Base-by-base conservation (phyloP, 306 rosid genomes). In the Prunus mume region DNA sequence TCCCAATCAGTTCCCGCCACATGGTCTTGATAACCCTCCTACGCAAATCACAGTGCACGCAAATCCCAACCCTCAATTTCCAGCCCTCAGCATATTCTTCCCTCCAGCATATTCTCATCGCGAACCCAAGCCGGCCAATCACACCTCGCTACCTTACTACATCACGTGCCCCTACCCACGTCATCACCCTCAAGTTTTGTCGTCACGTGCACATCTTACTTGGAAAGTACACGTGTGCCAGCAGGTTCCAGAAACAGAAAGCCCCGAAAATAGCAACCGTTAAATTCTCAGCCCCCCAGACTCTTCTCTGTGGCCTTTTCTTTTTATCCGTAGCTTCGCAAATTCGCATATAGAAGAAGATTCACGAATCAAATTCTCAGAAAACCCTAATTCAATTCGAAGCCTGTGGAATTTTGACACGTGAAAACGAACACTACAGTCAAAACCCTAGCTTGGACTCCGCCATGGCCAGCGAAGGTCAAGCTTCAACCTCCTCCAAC, bases 391-490 rank as follows among this genome's bases (percentile, higher is more conserved):
- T 19, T 30, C 22, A 18, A 27, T 27, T 61, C 41, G 38, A 30
- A 25, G 15, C 12, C 18, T 30, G 25, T 13, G 34, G 2, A 49
- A 49, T 49, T 49, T 12, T 49, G 52, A 32, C 18, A 2, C 11
- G 18, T 13, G 17, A 49, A 17, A 24, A 17, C 20, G 1, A 18
- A 41, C 49, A 43, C 32, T 8, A 22, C 55, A 25, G 54, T 25
- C 47, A 20, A 62, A 83, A 68, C 71, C 77, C 75, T 73, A 38
- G 25, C 34, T 66, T 3, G 3, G 67, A 18, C 17, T 50, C 17
- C 5, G 85, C 80, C 74, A 95, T 95, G 99, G 85, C 81, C 12
- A 66, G 79, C 71, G 83, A 73, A 12, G 83, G 80, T 34, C 90
- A 83, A 55, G 87, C 89, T 47, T 70, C 90, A 54, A 41, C 89